Evolutionary conservation across 192 early-diverging fungal genomes (phyloP).

Genomic region (Dissophora ornata): DNA sequence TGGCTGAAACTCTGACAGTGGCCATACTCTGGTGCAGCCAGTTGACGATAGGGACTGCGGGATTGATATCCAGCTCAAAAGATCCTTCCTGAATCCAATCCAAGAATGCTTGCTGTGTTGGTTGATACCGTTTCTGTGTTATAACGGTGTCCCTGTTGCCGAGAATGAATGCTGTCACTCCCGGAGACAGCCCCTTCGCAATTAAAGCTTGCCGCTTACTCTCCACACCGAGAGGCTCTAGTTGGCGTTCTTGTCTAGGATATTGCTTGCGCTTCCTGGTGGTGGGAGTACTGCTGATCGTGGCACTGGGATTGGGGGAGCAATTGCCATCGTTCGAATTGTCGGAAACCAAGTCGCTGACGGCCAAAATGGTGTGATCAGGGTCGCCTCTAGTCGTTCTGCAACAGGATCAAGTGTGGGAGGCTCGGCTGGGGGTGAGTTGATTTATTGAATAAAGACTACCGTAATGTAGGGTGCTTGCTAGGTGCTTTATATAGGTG

Average conservation of each 20-base stretch:
- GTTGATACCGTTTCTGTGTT: slow-evolving; percentile 1
- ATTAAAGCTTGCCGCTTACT: slow-evolving; percentile 19
- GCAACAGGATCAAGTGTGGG: too few relatives aligned
- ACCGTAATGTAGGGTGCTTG: too few relatives aligned
- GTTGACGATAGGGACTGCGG: slow-evolving; percentile 6
- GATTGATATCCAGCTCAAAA: not conserved
- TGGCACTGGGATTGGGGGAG: slow-evolving; percentile 2
- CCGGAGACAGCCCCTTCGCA: not conserved
- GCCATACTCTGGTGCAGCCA: slow-evolving; percentile 13
- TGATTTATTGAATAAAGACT: too few relatives aligned
- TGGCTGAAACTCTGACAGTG: too few relatives aligned
- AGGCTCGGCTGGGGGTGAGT: too few relatives aligned
- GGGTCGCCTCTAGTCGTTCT: slow-evolving; percentile 21
- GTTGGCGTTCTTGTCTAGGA: slow-evolving; percentile 24
- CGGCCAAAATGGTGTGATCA: slow-evolving; percentile 35
- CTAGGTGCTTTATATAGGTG: too few relatives aligned
- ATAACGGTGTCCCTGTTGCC: not conserved
- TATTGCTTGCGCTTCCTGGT: not conserved
- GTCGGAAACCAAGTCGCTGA: slow-evolving; percentile 38
- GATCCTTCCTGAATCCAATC: slow-evolving; percentile 13
- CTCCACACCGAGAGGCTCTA: slow-evolving; percentile 16
- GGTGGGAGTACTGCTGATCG: not conserved
- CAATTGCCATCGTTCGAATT: slow-evolving; percentile 11
- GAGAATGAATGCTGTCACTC: not conserved
- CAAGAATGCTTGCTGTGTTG: slow-evolving; percentile 6